A percentile compares a stretch with the other conserved stretches of the same genome.
phyloP scores from a whole-genome alignment of 352 stramenopile genomes.

The Elongisporangium prolatum region DNA sequence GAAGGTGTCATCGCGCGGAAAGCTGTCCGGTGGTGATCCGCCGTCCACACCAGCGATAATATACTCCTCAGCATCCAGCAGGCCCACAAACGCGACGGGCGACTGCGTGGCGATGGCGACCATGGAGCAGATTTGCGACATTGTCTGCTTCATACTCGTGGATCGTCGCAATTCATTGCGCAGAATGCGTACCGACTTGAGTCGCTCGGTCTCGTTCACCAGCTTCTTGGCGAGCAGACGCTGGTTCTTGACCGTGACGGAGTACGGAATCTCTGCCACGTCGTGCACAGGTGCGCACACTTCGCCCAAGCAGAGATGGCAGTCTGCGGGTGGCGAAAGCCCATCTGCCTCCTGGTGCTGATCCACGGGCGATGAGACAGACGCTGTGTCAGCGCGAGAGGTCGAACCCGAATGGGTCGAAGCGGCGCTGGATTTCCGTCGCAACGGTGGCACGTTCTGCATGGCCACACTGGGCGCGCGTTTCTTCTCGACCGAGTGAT shows the following conservation, averaged over 20 bases:
- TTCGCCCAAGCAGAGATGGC: slow-evolving; percentile 64
- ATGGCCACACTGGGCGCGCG: slow-evolving; percentile 27
- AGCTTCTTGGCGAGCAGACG: slow-evolving; percentile 63
- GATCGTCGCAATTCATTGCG: slow-evolving; percentile 34
- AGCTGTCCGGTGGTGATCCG: slow-evolving; percentile 22
- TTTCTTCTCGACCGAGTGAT: slow-evolving; percentile 20
- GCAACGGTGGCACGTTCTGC: slow-evolving; percentile 18
- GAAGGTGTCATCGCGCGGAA: slow-evolving; percentile 53
- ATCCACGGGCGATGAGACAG: slow-evolving; percentile 9
- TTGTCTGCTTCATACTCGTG: slow-evolving; percentile 37
- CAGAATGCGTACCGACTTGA: slow-evolving; percentile 54
- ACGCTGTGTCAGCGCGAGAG: slow-evolving; percentile 7
- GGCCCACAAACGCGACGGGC: slow-evolving; percentile 53
- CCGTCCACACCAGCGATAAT: slow-evolving; percentile 53
- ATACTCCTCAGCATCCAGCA: slow-evolving; percentile 74
- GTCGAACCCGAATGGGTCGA: slow-evolving; percentile 23
- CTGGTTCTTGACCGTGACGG: slow-evolving; percentile 37
- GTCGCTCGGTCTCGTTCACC: slow-evolving; percentile 63
- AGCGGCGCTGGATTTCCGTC: slow-evolving; percentile 57
- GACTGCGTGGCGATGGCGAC: slow-evolving; percentile 73
- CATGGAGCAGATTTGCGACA: slow-evolving; percentile 75
- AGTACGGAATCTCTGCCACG: slow-evolving; percentile 69
- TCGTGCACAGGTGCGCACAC: slow-evolving; percentile 57
- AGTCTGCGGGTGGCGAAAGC: slow-evolving; percentile 19
- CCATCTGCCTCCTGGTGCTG: slow-evolving; percentile 16